Base-by-base conservation (phyloP, 2,329 filamentous ascomycete species). In the Colletotrichum sp. region DNA sequence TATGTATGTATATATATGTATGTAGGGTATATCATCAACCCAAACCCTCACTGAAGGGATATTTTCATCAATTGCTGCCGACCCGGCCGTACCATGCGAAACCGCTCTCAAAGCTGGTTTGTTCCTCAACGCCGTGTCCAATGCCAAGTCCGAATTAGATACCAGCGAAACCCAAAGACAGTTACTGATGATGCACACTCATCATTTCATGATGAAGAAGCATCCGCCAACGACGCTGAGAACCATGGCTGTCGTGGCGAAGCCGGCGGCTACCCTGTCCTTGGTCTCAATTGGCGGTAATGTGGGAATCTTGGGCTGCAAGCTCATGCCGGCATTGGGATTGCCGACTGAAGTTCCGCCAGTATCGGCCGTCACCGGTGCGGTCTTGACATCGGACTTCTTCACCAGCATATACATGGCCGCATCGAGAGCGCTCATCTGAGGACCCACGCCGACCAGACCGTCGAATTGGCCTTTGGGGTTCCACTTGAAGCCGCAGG, bases 401-500 rank as follows among this genome's bases (percentile, higher is more conserved):
- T 85, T 82, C 55, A 91, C 83, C 13, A 94, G 85, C 58, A 89
- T 90, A 72, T 92, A 92, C 82, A 91, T 91, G 78, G 95, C 85
- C 15, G 93, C 89, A 30, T 90, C 89, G 30, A 94, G 85, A 0
- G 91, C 92, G 78, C 90, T 92, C 89, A 95, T 93, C 86, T 94
- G 91, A 82, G 93, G 88, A 56, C 93, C 93, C 10, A 95, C 92
- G 70, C 93, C 93, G 15, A 86, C 86, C 25, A 85, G 81, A 7
- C 90, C 91, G 80, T 95, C 93, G 79, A 90, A 94, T 3, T 78
- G 81, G 6, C 83, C 84, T 25, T 83, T 84, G 9, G 83, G 79
- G 27, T 89, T 89, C 93, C 93, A 95, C 69, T 86, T 86, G 79
- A 93, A 91, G n/a, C 93, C 93, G 81, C 94, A 95, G 9, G 91